A percentile compares a stretch with the other conserved stretches of the same genome.
phyloP scores from a whole-genome alignment of 169 alveolate genomes.

The Cryptosporidium bovis region DNA sequence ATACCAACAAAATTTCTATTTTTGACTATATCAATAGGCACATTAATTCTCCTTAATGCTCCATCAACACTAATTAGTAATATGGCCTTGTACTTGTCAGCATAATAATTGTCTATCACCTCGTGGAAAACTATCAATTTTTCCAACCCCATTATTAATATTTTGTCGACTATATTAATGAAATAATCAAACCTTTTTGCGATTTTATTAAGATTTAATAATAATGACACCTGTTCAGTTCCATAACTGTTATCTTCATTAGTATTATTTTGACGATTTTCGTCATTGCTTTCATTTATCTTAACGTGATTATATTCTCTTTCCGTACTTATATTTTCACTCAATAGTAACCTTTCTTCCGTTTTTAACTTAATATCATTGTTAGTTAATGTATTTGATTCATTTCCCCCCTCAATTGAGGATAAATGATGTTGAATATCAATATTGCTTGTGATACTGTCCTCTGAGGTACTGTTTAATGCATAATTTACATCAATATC shows the following conservation, averaged over 20 bases:
- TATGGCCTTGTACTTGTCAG: not conserved
- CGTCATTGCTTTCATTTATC: not conserved
- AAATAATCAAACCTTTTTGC: not conserved
- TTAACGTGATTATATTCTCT: not conserved
- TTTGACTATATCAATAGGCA: not conserved
- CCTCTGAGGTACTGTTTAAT: no score
- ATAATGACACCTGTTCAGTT: not conserved
- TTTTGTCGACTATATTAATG: not conserved
- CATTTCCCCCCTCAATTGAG: no score
- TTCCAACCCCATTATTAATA: not conserved
- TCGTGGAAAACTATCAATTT: not conserved
- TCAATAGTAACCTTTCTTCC: no score
- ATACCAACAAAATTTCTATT: constrained; percentile 25
- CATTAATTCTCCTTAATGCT: not conserved
- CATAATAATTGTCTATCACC: not conserved
- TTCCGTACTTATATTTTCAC: not conserved
- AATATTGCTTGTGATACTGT: no score
- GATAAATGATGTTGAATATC: no score
- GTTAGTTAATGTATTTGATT: no score
- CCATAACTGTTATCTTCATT: not conserved
- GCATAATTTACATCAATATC: no score
- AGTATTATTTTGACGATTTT: not conserved
- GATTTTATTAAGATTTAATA: not conserved
- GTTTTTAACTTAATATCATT: no score
- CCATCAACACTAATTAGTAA: not conserved